Percentiles rank a stretch among this genome's conserved stretches.
Conservation (phyloP, 1,284 basidiomycete genomes). For the Sutorius eximius region DNA sequence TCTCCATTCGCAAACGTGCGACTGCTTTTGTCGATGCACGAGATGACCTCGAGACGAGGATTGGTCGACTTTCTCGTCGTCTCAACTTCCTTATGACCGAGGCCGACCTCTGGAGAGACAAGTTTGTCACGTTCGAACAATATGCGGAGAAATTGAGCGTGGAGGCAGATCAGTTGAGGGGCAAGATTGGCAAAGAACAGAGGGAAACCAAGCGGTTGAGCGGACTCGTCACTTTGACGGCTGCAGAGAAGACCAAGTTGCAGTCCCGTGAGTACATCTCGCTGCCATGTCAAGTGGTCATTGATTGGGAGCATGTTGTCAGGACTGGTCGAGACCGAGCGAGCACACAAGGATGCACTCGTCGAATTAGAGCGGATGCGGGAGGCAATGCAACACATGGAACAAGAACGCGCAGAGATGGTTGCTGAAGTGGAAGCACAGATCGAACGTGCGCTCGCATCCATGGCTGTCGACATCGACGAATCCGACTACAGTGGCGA, state of each 20-base stretch:
- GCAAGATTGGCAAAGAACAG: constrained; percentile 87
- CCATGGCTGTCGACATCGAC: constrained; percentile 78
- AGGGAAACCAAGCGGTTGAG: constrained; percentile 80
- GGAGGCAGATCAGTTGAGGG: constrained; percentile 77
- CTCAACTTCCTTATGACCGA: constrained; percentile 92
- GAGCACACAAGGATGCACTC: constrained; percentile 69
- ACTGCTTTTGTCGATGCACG: constrained; percentile 91
- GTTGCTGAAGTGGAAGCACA: constrained; percentile 85
- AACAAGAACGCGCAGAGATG: constrained; percentile 80
- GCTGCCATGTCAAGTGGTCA: neutral
- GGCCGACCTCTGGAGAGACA: constrained; percentile 85
- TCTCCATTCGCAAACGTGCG: constrained; percentile 85
- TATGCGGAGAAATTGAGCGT: constrained; percentile 88
- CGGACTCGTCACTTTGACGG: constrained; percentile 72
- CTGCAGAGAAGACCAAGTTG: constrained; percentile 73
- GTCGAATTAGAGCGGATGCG: constrained; percentile 71
- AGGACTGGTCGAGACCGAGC: constrained; percentile 72
- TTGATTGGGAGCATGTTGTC: constrained; percentile 15
- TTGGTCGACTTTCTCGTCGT: constrained; percentile 76
- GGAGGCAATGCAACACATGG: constrained; percentile 79
- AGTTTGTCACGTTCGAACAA: constrained; percentile 88
- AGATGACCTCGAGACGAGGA: constrained; percentile 89
- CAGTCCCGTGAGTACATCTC: constrained; percentile 58
- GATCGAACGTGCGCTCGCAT: constrained; percentile 78
- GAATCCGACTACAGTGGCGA: constrained; percentile 66